Base-by-base conservation (phyloP, 2,329 filamentous ascomycete species). In the Biscogniauxia marginata region DNA sequence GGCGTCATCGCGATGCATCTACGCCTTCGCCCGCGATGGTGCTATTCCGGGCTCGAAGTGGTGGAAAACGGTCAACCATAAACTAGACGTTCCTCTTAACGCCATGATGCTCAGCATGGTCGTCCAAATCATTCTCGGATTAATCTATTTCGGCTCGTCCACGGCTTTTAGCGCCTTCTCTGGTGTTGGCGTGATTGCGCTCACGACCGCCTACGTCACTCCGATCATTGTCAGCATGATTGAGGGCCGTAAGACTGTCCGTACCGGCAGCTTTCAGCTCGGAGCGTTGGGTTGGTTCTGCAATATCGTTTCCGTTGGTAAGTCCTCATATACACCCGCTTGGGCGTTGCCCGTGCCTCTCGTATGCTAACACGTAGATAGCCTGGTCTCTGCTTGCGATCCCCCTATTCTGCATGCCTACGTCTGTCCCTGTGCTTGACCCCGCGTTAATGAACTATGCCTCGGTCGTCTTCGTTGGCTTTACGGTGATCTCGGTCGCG, bases 81-180 rank as follows among this genome's bases (percentile, higher is more conserved):
- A 77, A 56, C 77, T 88, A 0, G 85, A 88, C 59, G 79, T 89
- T 3, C 87, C 87, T 0, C 65, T 89, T 54, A 89, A 89, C 69
- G 85, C 85, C 61, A 89, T 89, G 86, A 85, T 89, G 82, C 80
- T 89, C 54, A 84, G 81, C 66, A 88, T 87, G 83, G 79, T 73
- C 3, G 75, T 89, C 23, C 80, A 89, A 71, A 79, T 89, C 54
- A 50, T 83, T 13, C 81, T 90, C 4, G 86, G 84, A 25, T 67
- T 86, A 64, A 84, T 90, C 70, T 88, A 89, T 75, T 88, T 90
- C 61, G 87, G 87, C 48, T 88, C 85, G 1, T 73, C 79, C 0
- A 82, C 85, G 9, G 87, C 86, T n/a, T 90, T 89, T 77, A 88
- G 86, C 67, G 87, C 87, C 55, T 89, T 90, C 71, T 86, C 84